These are phyloP conservation scores for Phaeoacremonium minimum DNA, from an alignment of 2,329 filamentous ascomycete genomes.

Conservation along the genomic window DNA sequence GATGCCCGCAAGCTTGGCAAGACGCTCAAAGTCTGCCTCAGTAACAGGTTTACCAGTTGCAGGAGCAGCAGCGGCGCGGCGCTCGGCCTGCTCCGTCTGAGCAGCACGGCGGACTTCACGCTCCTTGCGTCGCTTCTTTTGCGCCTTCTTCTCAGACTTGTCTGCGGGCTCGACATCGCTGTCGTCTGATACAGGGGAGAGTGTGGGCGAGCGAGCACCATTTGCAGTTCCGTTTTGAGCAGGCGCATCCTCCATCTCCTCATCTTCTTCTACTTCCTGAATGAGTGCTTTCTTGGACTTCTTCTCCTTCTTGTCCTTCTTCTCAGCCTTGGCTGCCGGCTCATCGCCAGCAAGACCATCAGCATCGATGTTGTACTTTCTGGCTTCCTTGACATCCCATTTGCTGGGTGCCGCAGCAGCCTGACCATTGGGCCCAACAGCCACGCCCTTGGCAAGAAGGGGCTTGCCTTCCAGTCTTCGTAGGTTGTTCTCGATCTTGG, in stretches of 20 bases:
- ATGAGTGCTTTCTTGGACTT: conserved; percentile 41
- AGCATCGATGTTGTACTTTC: conserved; percentile 92
- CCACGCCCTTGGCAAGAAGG: conserved; percentile 68
- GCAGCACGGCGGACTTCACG: conserved; percentile 35
- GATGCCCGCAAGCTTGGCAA: conserved; percentile 64
- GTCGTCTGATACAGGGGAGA: background rate
- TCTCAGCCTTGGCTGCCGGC: conserved; percentile 42
- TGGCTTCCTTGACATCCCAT: conserved; percentile 86
- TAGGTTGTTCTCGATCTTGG: conserved; percentile 72
- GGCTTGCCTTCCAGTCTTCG: conserved; percentile 87
- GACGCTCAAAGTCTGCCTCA: conserved; percentile 51
- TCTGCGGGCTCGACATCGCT: conserved; percentile 5
- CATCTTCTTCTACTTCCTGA: conserved; percentile 30
- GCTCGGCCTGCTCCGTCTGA: conserved; percentile 30
- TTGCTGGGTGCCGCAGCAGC: conserved; percentile 61
- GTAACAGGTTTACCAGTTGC: conserved; percentile 36
- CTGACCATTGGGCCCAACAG: conserved; percentile 71
- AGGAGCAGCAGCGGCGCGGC: conserved; percentile 27
- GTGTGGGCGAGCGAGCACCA: conserved; percentile 2
- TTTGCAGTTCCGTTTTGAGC: conserved; percentile 7
- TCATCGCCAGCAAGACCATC: conserved; percentile 76
- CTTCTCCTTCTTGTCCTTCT: conserved; percentile 34
- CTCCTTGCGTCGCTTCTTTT: conserved; percentile 22
- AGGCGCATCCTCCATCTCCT: conserved; percentile 17
- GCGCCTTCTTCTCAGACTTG: conserved; percentile 15